Percentiles rank a stretch among this genome's conserved stretches.
Conservation (phyloP, 2,329 filamentous ascomycete species). For the Cladosporium velox region DNA sequence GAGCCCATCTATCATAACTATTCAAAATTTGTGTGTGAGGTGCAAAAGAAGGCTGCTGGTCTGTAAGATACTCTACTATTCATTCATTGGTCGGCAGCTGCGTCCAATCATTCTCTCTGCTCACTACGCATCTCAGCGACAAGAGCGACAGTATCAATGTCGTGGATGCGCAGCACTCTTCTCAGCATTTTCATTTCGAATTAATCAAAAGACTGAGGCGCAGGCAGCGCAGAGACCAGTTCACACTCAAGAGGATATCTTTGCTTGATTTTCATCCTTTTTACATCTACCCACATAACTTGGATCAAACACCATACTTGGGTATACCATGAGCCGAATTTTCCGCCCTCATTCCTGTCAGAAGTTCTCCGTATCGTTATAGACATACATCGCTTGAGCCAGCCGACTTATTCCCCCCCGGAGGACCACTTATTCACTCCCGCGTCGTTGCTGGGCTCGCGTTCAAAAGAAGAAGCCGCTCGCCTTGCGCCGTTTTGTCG, state of each 20-base stretch:
- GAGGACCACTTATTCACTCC: constrained; percentile 24
- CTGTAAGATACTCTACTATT: neutral
- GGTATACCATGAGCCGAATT: constrained; percentile 20
- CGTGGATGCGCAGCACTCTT: neutral
- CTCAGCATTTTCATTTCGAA: neutral
- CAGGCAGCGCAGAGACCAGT: neutral
- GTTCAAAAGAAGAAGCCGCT: constrained; percentile 10
- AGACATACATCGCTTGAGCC: constrained; percentile 10
- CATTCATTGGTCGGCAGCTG: neutral
- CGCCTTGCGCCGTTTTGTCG: constrained; percentile 19
- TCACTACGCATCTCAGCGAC: neutral
- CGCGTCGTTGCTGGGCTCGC: constrained; percentile 15
- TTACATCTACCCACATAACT: constrained; percentile 14
- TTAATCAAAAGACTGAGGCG: neutral
- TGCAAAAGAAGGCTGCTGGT: neutral
- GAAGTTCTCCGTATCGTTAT: constrained; percentile 19
- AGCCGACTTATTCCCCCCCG: constrained; percentile 18
- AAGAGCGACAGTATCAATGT: neutral
- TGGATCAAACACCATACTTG: constrained; percentile 18
- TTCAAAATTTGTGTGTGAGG: neutral
- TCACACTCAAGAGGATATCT: neutral
- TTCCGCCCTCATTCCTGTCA: neutral
- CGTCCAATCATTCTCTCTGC: neutral
- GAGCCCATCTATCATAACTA: neutral
- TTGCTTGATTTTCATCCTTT: neutral